These are phyloP conservation scores for Coleophoma cylindrospora DNA, from an alignment of 2,329 filamentous ascomycete species.

Conservation along the genomic window DNA sequence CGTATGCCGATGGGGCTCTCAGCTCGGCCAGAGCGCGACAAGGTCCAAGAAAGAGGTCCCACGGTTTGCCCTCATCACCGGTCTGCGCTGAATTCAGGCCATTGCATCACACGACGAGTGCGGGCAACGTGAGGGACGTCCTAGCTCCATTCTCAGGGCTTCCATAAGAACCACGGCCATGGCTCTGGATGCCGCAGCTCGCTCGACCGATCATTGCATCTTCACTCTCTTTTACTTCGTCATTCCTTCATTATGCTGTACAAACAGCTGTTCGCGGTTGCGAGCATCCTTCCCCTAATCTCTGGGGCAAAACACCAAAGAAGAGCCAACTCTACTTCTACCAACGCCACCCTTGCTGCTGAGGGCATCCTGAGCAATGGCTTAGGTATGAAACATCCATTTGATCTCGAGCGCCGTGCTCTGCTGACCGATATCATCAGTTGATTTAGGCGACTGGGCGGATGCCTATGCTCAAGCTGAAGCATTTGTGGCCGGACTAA, in stretches of 20 bases:
- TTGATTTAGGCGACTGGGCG: conserved; percentile 27
- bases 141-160: not conserved
- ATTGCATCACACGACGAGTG: no score
- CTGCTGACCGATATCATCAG: not conserved
- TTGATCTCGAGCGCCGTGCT: not conserved
- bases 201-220: not conserved
- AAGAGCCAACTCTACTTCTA: not conserved
- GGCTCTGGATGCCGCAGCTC: not conserved
- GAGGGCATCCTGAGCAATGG: not conserved
- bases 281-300: not conserved
- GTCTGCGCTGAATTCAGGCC: no score
- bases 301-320: not conserved
- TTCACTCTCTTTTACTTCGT: not conserved
- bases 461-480: conserved; percentile 30
- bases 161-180: not conserved
- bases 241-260: not conserved
- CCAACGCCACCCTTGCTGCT: not conserved
- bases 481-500: conserved; percentile 32
- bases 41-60: no score
- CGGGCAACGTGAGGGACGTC: no score
- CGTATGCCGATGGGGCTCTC: no score
- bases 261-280: not conserved
- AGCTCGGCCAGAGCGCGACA: no score
- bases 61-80: no score
- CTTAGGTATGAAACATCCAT: not conserved